Evolutionary conservation across 768 basidiomycete genomes (phyloP).

Genomic region (Amanita subjunquillea): DNA sequence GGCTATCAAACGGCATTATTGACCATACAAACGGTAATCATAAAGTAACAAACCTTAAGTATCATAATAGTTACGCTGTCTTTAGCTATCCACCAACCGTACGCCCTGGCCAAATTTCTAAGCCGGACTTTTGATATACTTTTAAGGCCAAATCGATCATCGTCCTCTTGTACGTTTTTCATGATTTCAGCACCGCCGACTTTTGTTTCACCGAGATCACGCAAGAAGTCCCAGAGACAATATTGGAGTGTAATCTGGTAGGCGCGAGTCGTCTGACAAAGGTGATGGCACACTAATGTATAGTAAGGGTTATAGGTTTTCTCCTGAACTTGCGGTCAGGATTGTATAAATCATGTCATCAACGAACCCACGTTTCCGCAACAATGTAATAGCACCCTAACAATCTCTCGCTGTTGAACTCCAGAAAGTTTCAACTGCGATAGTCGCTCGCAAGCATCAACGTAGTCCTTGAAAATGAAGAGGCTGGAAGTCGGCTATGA

Average conservation of each 20-base stretch:
- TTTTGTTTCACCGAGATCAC: conserved; percentile 75
- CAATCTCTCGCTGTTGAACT: conserved; percentile 87
- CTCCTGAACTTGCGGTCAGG: conserved; percentile 40
- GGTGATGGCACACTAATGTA: conserved; percentile 75
- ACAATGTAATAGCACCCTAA: conserved; percentile 89
- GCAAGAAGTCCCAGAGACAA: conserved; percentile 93
- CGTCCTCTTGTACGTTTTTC: conserved; percentile 48
- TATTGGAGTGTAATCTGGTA: conserved; percentile 92
- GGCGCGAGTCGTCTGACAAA: conserved; percentile 69
- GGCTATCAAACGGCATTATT: conserved; percentile 39
- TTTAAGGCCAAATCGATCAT: conserved; percentile 34
- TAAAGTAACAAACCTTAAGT: conserved; percentile 56
- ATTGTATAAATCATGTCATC: neutral
- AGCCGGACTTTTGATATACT: conserved; percentile 47
- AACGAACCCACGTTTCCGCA: conserved; percentile 66
- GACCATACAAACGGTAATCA: neutral
- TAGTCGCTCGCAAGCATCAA: conserved; percentile 91
- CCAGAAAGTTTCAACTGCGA: conserved; percentile 77
- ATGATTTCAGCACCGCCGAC: conserved; percentile 76
- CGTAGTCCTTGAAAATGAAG: conserved; percentile 59
- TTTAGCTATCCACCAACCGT: conserved; percentile 91
- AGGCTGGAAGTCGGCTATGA: neutral
- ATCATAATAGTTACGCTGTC: conserved; percentile 65
- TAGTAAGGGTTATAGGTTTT: conserved; percentile 94
- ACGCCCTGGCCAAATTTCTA: conserved; percentile 71